Conservation (phyloP, 768 basidiomycete species). For the Termitomyces sp. region DNA sequence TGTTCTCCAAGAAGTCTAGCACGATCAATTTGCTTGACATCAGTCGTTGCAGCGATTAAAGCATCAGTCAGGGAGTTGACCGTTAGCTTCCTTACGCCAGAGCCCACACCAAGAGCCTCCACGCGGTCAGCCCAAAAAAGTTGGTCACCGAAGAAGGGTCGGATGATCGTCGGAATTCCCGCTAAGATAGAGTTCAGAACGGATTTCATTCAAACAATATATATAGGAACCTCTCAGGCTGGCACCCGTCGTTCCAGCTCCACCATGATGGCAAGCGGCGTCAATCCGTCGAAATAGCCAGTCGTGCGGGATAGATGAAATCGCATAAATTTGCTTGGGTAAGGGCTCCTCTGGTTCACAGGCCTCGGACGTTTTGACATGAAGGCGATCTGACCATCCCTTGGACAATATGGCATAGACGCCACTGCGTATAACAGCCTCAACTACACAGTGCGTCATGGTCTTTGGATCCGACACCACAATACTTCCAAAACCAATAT, state of each 20-base stretch:
- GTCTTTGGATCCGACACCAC: slow-evolving; percentile 91
- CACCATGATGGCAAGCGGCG: slow-evolving; percentile 98
- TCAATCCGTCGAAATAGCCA: slow-evolving; percentile 94
- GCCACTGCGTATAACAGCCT: slow-evolving; percentile 81
- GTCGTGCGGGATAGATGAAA: slow-evolving; percentile 87
- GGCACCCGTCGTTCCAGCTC: slow-evolving; percentile 94
- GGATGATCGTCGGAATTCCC: slow-evolving; percentile 92
- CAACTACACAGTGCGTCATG: slow-evolving; percentile 89
- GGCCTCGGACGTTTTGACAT: slow-evolving; percentile 54
- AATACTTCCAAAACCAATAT: slow-evolving; percentile 97
- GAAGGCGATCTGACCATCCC: slow-evolving; percentile 93
- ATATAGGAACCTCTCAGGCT: slow-evolving; percentile 71
- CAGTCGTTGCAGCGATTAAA: slow-evolving; percentile 74
- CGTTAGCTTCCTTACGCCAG: slow-evolving; percentile 83
- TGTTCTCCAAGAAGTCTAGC: slow-evolving; percentile 82
- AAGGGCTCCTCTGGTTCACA: slow-evolving; percentile 63
- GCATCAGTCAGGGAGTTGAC: slow-evolving; percentile 75
- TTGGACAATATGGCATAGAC: slow-evolving; percentile 94
- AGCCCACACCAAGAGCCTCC: slow-evolving; percentile 91
- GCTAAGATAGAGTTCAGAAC: slow-evolving; percentile 34
- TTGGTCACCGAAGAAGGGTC: slow-evolving; percentile 97
- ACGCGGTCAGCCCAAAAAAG: slow-evolving; percentile 98
- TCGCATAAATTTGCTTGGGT: slow-evolving; percentile 75
- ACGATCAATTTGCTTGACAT: slow-evolving; percentile 82
- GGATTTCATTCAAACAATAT: not conserved